phyloP scores from a whole-genome alignment of 2,329 filamentous ascomycete species.

The Achaetomium macrosporum region DNA sequence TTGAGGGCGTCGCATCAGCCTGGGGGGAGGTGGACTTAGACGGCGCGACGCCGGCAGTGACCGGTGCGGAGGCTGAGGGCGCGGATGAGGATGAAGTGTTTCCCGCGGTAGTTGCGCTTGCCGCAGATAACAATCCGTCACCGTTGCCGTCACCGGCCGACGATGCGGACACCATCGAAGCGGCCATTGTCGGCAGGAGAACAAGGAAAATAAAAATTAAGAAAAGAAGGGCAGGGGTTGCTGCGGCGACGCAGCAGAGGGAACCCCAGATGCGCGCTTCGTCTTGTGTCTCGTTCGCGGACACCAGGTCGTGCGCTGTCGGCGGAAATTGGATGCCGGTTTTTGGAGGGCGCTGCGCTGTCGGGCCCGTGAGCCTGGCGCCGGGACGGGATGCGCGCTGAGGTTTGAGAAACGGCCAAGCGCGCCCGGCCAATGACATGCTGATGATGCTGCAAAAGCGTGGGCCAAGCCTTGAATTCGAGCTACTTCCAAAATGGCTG shows the following conservation, averaged over 20 bases:
- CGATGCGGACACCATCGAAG: slow-evolving; percentile 35
- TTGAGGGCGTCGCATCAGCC: slow-evolving; percentile 11
- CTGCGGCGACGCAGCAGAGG: not conserved
- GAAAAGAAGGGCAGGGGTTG: not conserved
- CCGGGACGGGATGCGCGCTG: slow-evolving; percentile 4
- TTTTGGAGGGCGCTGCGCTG: slow-evolving; percentile 2
- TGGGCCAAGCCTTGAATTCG: not conserved
- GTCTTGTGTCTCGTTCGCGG: not conserved
- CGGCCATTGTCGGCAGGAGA: slow-evolving; percentile 35
- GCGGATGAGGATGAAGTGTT: slow-evolving; percentile 8
- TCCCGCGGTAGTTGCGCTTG: too few relatives aligned
- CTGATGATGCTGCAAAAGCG: too few relatives aligned
- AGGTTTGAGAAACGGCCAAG: slow-evolving; percentile 17
- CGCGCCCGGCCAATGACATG: slow-evolving; percentile 19
- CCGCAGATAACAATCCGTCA: slow-evolving; percentile 14
- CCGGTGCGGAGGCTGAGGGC: slow-evolving; percentile 4
- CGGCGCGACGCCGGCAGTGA: slow-evolving; percentile 3
- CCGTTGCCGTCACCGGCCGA: slow-evolving; percentile 21
- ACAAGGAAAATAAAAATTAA: not conserved
- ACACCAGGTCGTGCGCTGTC: not conserved
- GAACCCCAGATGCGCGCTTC: slow-evolving; percentile 1
- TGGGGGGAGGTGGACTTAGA: slow-evolving; percentile 26
- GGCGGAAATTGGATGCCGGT: not conserved
- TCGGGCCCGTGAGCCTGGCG: slow-evolving; percentile 8
- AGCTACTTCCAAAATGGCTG: not conserved